Percentiles rank a stretch among this genome's conserved stretches.
Evolutionary conservation across 2,329 filamentous ascomycete genomes (phyloP).

Genomic region (Sclerotinia trifoliorum): DNA sequence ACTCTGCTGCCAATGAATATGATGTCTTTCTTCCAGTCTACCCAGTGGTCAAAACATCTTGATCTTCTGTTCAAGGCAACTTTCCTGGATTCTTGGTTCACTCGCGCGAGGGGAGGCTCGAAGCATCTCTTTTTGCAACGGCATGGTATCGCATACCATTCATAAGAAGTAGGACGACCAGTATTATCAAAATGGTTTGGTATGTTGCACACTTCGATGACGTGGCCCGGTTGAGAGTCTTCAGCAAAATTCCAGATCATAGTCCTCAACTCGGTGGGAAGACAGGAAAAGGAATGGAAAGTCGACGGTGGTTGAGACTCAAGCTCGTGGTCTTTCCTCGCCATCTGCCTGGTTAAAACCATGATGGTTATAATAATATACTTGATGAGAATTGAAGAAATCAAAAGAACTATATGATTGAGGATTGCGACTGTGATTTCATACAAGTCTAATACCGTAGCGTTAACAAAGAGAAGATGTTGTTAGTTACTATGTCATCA

Average conservation of each 20-base stretch:
- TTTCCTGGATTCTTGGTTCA: not conserved
- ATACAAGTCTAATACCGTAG: not conserved
- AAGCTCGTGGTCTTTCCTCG: not conserved
- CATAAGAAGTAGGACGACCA: not conserved
- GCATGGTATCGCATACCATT: conserved; percentile 8
- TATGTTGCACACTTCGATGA: conserved; percentile 19
- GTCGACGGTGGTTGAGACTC: not conserved
- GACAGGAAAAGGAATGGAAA: not conserved
- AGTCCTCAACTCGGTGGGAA: not conserved
- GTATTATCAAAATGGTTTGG: not conserved
- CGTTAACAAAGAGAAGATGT: too few relatives aligned
- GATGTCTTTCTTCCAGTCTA: conserved; percentile 16
- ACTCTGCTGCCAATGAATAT: conserved; percentile 17
- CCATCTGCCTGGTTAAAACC: not conserved
- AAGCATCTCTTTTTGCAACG: conserved; percentile 2
- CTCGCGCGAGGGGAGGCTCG: not conserved
- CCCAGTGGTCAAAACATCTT: not conserved
- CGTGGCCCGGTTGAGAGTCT: not conserved
- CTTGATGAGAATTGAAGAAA: not conserved
- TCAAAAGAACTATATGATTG: not conserved
- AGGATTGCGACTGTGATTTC: not conserved
- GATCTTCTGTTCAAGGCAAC: not conserved
- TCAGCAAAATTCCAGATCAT: conserved; percentile 4
- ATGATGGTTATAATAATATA: not conserved
- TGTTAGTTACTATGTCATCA: not conserved